Conservation (phyloP, 1,284 basidiomycete genomes). For the Ganoderma leucocontextum region DNA sequence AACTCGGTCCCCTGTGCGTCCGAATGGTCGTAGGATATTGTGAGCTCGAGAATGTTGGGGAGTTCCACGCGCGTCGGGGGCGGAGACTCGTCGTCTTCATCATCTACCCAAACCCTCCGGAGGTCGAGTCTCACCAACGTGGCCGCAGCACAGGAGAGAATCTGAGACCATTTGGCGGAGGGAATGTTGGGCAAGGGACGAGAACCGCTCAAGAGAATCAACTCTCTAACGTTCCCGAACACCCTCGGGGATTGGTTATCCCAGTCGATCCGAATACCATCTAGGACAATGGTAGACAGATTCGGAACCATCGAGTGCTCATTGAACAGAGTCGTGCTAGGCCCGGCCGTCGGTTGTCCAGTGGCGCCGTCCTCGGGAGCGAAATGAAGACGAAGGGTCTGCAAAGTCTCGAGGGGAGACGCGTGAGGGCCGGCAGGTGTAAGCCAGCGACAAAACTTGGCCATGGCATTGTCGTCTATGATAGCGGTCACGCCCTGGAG, state of each 20-base stretch:
- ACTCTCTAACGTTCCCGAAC: background rate
- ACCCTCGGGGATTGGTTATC: conserved; percentile 26
- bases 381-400: background rate
- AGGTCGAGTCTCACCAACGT: conserved; percentile 45
- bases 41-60: conserved; percentile 54
- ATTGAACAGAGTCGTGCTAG: conserved; percentile 9
- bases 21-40: background rate
- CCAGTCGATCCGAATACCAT: conserved; percentile 68
- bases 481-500: background rate
- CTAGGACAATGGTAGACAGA: conserved; percentile 57
- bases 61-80: conserved; percentile 49
- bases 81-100: background rate
- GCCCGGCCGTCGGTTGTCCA: background rate
- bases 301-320: conserved; percentile 32
- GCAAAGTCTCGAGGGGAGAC: background rate
- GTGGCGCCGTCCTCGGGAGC: background rate
- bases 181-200: conserved; percentile 55
- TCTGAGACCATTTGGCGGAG: conserved; percentile 55
- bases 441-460: conserved; percentile 2
- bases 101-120: conserved; percentile 50
- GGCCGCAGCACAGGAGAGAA: conserved; percentile 51
- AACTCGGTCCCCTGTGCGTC: background rate
- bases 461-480: background rate
- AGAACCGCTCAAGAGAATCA: conserved; percentile 48
- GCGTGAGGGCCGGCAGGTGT: background rate